Evolutionary conservation across 345 rosid genomes (phyloP), one percentile per base, ranked within the genome.

Genomic region (Dipteronia sinensis): DNA sequence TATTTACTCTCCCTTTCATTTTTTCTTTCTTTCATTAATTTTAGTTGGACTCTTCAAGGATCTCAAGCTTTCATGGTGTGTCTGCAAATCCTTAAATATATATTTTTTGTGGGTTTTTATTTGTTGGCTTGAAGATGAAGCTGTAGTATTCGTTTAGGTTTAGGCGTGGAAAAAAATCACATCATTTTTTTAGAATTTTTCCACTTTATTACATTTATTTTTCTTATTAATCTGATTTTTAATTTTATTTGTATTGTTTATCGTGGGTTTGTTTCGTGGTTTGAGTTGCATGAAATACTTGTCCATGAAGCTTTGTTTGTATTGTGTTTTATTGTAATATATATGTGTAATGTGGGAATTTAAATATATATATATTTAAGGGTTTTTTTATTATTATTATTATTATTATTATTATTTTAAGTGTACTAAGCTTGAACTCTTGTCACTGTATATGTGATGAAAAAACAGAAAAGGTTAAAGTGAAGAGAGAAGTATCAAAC

Each of bases 1-100:
- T 68, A 79, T 80, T 80, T 74, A 66, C 73, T 71, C 61, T 11
- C 58, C n/a, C 22, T 7, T 40, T 65, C 65, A 34, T 16, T 31
- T 73, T 56, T 56, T 34, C 69, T 34, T 51, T 31, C 62, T 64
- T 47, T 31, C 17, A 47, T 53, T 10, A n/a, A 27, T 62, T 49
- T 29, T 59, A 6, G 40, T 67, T 23, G 53, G n/a, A 23, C 17
- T 27, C 49, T 49, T 74, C 12, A 10, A 47, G 20, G 11, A 27
- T 74, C 29, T 64, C 62, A 25, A 64, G 25, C 70, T 74, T 65
- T 64, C 61, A 58, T 64, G 69, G 42, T 20, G 56, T 75, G 49
- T 17, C 65, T 69, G 73, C 47, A 65, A 27, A 27, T 27, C 4
- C n/a, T 29, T 31, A 25, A 8, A 13, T 27, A 27, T 27, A 27